Base-by-base conservation (phyloP, 2,329 filamentous ascomycete genomes). In the Sporothrix humicola region DNA sequence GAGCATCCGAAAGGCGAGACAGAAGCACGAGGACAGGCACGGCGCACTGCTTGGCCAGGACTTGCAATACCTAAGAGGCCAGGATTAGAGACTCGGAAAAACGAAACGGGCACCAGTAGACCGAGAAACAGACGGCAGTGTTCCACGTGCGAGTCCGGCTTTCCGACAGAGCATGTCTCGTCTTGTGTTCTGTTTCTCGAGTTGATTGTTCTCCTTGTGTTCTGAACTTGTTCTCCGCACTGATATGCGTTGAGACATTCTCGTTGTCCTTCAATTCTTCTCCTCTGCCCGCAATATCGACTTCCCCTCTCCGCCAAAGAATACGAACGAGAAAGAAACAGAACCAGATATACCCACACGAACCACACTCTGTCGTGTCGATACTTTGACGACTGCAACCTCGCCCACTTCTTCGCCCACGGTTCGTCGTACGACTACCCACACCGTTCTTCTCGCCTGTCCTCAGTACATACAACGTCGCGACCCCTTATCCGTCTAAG, bases 121-220 rank as follows among this genome's bases (percentile, higher is more conserved):
- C 48, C 26, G 44, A 69, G 48, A 56, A 2, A 26, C 42, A 68
- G 63, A 17, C 59, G 59, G 31, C 20, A 6, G 31, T 52, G 44
- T 31, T 17, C 5, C 56, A 37, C 26, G 12, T 17, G 15, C 42
- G 37, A 10, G 42, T 59, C 42, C 59, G 59, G 59, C 20, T 42
- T 46, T 65, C 59, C 69, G 37, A 37, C n/a, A 46, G 52, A 59
- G 69, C 69, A 59, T 59, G 69, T 48, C 63, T 50, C 23, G 44
- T 68, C 23, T n/a, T 31, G 44, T 50, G 69, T 48, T 31, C 23
- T 23, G 63, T 56, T 26, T 26, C 52, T 12, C 23, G 20, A 26
- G 13, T 12, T 26, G 15, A 1, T 8, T 37, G 17, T 9, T 20
- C 7, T 37, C 4, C 5, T 31, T n/a, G 2, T n/a, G 4, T 2